A percentile compares a stretch with the other conserved stretches of the same genome.
Evolutionary conservation across 192 early-diverging fungal genomes (phyloP).

Genomic region (Gonapodya prolifera): DNA sequence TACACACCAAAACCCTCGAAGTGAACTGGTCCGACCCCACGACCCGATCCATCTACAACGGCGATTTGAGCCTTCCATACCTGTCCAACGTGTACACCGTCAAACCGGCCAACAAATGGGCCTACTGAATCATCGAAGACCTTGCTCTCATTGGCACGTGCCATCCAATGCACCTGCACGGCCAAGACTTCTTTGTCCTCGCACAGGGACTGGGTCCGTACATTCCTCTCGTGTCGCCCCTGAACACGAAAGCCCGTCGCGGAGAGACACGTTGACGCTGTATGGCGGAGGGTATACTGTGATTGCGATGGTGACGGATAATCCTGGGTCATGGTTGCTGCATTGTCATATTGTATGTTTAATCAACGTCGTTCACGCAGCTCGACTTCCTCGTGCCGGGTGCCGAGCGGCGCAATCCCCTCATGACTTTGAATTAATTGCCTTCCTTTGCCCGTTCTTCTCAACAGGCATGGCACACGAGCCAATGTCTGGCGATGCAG

Average conservation of each 20-base stretch:
- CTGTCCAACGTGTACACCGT: too few species aligned
- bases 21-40: neutral
- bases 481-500: neutral
- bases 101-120: too few species aligned
- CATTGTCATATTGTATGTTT: neutral
- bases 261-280: neutral
- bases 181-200: neutral
- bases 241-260: neutral
- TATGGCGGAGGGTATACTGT: neutral
- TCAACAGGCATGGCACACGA: neutral
- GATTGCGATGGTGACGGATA: neutral
- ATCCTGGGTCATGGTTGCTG: neutral
- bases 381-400: too few species aligned
- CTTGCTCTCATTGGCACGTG: neutral
- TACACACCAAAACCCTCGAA: too few species aligned
- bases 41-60: too few species aligned
- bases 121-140: too few species aligned
- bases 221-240: neutral
- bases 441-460: neutral
- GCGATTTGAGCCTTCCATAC: too few species aligned
- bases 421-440: too few species aligned
- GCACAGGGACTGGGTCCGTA: neutral
- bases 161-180: neutral
- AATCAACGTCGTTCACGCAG: neutral
- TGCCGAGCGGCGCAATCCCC: too few species aligned